Conservation (phyloP, 2,329 filamentous ascomycete genomes). For the Alternaria gansuensis region DNA sequence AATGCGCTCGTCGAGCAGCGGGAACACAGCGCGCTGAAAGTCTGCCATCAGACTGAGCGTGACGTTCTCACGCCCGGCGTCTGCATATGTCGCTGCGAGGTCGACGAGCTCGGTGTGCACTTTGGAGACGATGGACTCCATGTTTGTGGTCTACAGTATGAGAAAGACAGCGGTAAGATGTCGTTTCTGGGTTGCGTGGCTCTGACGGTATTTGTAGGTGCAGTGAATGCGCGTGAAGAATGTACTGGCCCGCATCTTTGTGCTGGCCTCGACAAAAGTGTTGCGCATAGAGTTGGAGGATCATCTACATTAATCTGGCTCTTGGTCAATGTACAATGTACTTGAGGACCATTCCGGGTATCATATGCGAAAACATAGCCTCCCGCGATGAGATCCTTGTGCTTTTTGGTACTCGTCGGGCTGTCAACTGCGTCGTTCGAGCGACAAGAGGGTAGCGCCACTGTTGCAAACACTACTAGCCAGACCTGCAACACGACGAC, state of each 20-base stretch:
- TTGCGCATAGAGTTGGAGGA: background rate
- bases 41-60: constrained; percentile 11
- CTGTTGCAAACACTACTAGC: constrained; percentile 2
- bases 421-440: background rate
- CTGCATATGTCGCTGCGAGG: constrained; percentile 3
- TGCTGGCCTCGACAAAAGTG: background rate
- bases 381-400: too few species aligned
- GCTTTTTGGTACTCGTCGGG: constrained; percentile 2
- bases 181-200: background rate
- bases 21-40: constrained; percentile 14
- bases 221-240: background rate
- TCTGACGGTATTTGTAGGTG: background rate
- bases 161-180: background rate
- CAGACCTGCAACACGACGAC: constrained; percentile 7
- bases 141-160: background rate
- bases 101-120: constrained; percentile 5
- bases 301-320: background rate
- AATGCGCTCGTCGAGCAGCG: constrained; percentile 7
- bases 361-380: too few species aligned
- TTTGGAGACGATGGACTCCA: constrained; percentile 6
- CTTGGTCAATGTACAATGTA: background rate
- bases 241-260: background rate
- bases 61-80: constrained; percentile 4
- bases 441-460: background rate
- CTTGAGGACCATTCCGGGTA: too few species aligned